A percentile compares a stretch with the other conserved stretches of the same genome.
Evolutionary conservation across 768 basidiomycete species (phyloP).

Genomic region (Kwoniella mangroviensis): DNA sequence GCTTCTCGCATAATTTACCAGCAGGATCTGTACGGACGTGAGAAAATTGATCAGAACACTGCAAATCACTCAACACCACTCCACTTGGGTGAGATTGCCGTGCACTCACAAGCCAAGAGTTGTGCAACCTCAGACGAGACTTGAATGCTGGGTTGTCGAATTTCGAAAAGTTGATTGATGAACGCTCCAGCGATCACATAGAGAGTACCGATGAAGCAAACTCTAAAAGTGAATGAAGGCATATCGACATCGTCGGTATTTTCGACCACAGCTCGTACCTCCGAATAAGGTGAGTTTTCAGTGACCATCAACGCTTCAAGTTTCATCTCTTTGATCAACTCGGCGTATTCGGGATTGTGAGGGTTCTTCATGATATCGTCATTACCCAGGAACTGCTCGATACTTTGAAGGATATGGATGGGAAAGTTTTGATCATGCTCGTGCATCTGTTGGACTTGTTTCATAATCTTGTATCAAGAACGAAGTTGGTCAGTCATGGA

Average conservation of each 20-base stretch:
- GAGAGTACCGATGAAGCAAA: slow-evolving; percentile 48
- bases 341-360: slow-evolving; percentile 19
- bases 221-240: slow-evolving; percentile 51
- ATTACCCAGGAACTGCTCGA: slow-evolving; percentile 34
- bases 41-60: no score
- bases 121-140: slow-evolving; percentile 77
- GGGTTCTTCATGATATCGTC: slow-evolving; percentile 27
- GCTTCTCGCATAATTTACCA: slow-evolving; percentile 32
- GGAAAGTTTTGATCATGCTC: slow-evolving; percentile 48
- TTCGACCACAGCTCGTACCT: slow-evolving; percentile 72
- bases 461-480: slow-evolving; percentile 26
- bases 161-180: slow-evolving; percentile 65
- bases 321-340: slow-evolving; percentile 46
- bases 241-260: slow-evolving; percentile 44
- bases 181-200: slow-evolving; percentile 62
- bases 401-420: slow-evolving; percentile 23
- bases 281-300: slow-evolving; percentile 81
- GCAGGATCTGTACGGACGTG: slow-evolving; percentile 24
- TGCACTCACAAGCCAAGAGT: slow-evolving; percentile 62
- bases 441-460: slow-evolving; percentile 33
- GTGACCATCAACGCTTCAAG: slow-evolving; percentile 44
- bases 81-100: not conserved
- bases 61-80: no score
- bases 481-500: not conserved
- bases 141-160: slow-evolving; percentile 63